Conservation (phyloP, 352 stramenopile species). For the Globisporangium iwayamae region DNA sequence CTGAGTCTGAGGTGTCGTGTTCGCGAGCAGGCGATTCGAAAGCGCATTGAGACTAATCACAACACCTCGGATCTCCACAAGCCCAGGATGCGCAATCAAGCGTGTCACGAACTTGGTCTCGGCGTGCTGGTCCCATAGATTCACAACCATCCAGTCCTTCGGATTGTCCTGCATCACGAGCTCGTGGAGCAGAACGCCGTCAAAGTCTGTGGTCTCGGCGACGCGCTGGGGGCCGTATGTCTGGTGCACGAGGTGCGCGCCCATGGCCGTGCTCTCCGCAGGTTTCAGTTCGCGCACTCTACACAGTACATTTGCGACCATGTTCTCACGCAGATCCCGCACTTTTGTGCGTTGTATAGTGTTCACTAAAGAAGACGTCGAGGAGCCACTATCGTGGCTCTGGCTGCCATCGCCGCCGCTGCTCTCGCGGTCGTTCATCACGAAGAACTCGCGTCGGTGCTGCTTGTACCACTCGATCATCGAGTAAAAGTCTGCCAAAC, state of each 20-base stretch:
- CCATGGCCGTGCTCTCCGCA: slow-evolving; percentile 1
- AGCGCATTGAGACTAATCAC: slow-evolving; percentile 45
- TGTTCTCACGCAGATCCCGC: slow-evolving; percentile 51
- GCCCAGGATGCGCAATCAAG: slow-evolving; percentile 35
- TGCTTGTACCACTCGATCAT: slow-evolving; percentile 74
- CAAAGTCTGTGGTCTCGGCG: slow-evolving; percentile 22
- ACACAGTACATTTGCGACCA: slow-evolving; percentile 48
- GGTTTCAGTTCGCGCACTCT: slow-evolving; percentile 20
- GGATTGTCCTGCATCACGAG: slow-evolving; percentile 42
- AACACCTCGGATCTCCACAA: slow-evolving; percentile 34
- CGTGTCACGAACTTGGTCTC: slow-evolving; percentile 38
- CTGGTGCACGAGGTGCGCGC: slow-evolving; percentile 4
- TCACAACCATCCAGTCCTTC: slow-evolving; percentile 40
- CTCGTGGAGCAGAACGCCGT: slow-evolving; percentile 42
- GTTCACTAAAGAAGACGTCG: not conserved
- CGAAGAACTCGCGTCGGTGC: slow-evolving; percentile 39
- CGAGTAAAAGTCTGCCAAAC: slow-evolving; percentile 46
- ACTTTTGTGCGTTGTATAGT: slow-evolving; percentile 19
- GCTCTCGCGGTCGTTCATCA: slow-evolving; percentile 4
- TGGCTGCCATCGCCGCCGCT: not conserved
- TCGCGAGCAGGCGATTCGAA: slow-evolving; percentile 48
- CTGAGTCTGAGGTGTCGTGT: slow-evolving; percentile 52
- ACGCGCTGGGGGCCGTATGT: slow-evolving; percentile 4
- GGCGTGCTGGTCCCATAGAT: slow-evolving; percentile 65
- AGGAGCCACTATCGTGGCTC: slow-evolving; percentile 1